Base-by-base conservation (phyloP, 176 grass and related monocot genomes). In the Musa itinerans region DNA sequence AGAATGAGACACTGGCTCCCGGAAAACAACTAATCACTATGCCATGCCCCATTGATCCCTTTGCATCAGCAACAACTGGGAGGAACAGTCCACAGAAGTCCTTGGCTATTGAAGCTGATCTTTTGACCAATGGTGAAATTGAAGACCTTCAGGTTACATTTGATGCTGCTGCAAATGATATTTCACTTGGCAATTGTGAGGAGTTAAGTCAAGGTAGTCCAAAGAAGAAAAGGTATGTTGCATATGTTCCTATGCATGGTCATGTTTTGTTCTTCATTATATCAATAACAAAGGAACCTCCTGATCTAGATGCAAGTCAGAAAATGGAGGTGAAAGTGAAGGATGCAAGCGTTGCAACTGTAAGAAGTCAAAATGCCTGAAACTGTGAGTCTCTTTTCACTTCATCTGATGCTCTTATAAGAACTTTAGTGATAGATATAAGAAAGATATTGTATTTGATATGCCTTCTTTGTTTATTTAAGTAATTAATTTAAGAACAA, bases 311-410 rank as follows among this genome's bases (percentile, higher is more conserved):
- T 85, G 83, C 74, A 99, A 92, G 86, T 58, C 78, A 68, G 91
- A 99, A 69, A 94, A 82, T 70, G 85, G 85, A 16, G 83, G 85
- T 74, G 95, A 94, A 74, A 81, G 76, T 50, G 95, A 94, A 13
- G 81, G 88, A 74, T 99, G 95, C 86, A 99, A 99, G 79, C 86
- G 91, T 43, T 99, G 95, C 83, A 99, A 92, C 78, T 99, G 95
- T 76, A 99, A 99, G 83, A 99, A 99, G 70, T 99, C 95, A 55
- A 99, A 99, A 83, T 99, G 95, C 83, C 82, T 99, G 76, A 99
- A 99, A 87, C 85, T 99, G 95, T 99, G 68, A 73, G 90, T 75
- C 22, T 17, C 74, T 72, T 69, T 87, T 69, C 9, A 19, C 24
- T 24, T 51, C 29, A 52, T 65, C 1, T 64, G n/a, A 51, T 52